Conservation (phyloP, 805 yeast species). For the Myxozyma vanderwaltii region DNA sequence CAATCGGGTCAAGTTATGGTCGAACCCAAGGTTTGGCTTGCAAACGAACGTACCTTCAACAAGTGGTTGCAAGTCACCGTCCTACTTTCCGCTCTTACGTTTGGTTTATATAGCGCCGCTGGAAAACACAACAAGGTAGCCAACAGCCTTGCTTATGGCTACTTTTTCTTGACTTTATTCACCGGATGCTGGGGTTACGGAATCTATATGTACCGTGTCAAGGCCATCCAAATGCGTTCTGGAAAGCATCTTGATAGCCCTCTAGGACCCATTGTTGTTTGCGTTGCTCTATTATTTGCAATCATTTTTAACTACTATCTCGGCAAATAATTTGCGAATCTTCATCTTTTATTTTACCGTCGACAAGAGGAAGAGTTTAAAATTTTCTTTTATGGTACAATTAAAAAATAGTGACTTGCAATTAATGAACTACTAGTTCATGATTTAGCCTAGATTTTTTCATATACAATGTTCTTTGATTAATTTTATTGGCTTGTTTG, state of each 20-base stretch:
- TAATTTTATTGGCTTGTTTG: too few relatives aligned
- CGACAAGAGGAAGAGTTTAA: too few relatives aligned
- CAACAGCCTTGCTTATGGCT: slow-evolving; percentile 68
- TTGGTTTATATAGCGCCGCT: slow-evolving; percentile 77
- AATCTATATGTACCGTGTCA: slow-evolving; percentile 70
- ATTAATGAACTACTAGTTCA: too few relatives aligned
- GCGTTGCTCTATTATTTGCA: slow-evolving; percentile 66
- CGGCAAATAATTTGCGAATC: slow-evolving; percentile 9
- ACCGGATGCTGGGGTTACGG: slow-evolving; percentile 88
- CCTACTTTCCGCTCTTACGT: slow-evolving; percentile 79
- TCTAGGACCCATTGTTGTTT: slow-evolving; percentile 81
- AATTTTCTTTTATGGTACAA: too few relatives aligned
- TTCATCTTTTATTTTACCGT: too few relatives aligned
- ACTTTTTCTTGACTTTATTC: slow-evolving; percentile 80
- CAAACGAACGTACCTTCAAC: slow-evolving; percentile 95
- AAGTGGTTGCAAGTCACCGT: slow-evolving; percentile 93
- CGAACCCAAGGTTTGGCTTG: slow-evolving; percentile 98
- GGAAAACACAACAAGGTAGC: slow-evolving; percentile 50
- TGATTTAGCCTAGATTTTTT: too few relatives aligned
- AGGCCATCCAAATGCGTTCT: slow-evolving; percentile 74
- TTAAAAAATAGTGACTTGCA: too few relatives aligned
- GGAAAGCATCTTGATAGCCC: slow-evolving; percentile 88
- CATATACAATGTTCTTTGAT: too few relatives aligned
- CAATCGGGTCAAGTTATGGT: slow-evolving; percentile 91
- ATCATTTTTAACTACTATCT: slow-evolving; percentile 49